Percentiles rank a stretch among this genome's conserved stretches.
These are phyloP conservation scores for Castanospermum australe DNA, from an alignment of 306 rosid species.

Conservation along the genomic window DNA sequence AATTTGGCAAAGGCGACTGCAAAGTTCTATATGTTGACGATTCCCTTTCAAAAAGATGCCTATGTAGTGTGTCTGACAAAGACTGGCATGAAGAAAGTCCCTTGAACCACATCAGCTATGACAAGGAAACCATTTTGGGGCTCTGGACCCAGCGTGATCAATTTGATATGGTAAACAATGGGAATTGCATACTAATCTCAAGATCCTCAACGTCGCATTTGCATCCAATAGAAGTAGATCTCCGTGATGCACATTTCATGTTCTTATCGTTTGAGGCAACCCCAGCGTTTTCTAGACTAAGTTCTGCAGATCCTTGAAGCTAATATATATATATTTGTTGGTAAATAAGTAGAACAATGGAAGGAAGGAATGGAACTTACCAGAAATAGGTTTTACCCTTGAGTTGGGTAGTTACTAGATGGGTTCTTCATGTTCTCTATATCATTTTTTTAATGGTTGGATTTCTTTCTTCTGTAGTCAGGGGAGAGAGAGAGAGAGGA, in stretches of 20 bases:
- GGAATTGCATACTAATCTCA: neutral
- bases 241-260: neutral
- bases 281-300: neutral
- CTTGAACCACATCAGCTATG: constrained; percentile 39
- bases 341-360: too few species aligned
- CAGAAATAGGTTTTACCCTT: neutral
- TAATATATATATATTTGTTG: too few species aligned
- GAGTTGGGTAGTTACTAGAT: neutral
- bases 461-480: too few species aligned
- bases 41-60: neutral
- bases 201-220: neutral
- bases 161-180: neutral
- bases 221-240: neutral
- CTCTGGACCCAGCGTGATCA: neutral
- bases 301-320: neutral
- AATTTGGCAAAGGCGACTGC: neutral
- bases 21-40: neutral
- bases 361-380: neutral
- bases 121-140: constrained; percentile 49
- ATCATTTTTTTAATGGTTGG: too few species aligned
- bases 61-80: constrained; percentile 3
- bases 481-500: too few species aligned
- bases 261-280: neutral
- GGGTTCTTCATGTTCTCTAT: neutral
- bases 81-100: constrained; percentile 15